A percentile compares a stretch with the other conserved stretches of the same genome.
phyloP scores from a whole-genome alignment of 140 eudicot species.

The Cichorium intybus region DNA sequence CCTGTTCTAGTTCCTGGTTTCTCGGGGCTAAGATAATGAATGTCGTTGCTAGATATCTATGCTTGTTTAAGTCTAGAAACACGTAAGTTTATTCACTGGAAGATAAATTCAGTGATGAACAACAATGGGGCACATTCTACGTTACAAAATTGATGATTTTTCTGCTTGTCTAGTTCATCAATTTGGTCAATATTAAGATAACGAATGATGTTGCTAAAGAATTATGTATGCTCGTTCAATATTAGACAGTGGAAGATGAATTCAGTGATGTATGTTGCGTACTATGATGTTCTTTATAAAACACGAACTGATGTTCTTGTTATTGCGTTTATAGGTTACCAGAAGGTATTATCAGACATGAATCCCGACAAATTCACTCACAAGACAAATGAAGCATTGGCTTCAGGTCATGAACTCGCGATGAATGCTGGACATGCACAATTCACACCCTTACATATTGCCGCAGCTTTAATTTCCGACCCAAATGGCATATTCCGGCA shows the following conservation, averaged over 20 bases:
- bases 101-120: too few species aligned
- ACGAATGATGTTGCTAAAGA: too few species aligned
- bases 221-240: background rate
- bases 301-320: background rate
- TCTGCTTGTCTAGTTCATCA: background rate
- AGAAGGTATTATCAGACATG: constrained; percentile 27
- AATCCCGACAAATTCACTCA: constrained; percentile 90
- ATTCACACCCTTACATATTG: constrained; percentile 76
- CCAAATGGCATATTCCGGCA: constrained; percentile 70
- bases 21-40: too few species aligned
- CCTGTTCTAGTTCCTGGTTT: too few species aligned
- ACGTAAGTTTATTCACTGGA: too few species aligned
- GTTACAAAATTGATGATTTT: too few species aligned
- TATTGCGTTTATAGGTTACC: constrained; percentile 4
- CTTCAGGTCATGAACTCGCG: constrained; percentile 72
- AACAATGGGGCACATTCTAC: too few species aligned
- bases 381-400: constrained; percentile 83
- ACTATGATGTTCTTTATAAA: background rate
- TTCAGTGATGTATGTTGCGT: background rate
- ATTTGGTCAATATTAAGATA: background rate
- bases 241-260: background rate
- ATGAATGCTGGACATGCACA: constrained; percentile 78
- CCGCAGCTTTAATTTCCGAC: constrained; percentile 50
- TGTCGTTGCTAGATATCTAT: too few species aligned
- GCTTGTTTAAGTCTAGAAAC: too few species aligned